A percentile compares a stretch with the other conserved stretches of the same genome.
Evolutionary conservation across 768 basidiomycete species (phyloP).

Genomic region (Boletus huronensis): DNA sequence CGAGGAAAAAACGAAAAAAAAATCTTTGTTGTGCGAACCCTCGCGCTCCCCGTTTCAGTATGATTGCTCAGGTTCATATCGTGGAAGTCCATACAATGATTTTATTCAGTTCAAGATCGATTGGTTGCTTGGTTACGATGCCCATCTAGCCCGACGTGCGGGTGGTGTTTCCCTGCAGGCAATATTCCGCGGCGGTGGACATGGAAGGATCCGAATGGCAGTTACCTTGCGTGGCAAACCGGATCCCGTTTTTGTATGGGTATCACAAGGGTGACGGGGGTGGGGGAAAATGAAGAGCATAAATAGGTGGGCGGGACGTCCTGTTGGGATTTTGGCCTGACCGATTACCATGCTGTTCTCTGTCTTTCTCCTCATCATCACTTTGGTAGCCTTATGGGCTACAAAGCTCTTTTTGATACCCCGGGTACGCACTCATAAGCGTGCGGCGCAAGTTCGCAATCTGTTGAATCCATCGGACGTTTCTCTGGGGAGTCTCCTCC

Average conservation of each 20-base stretch:
- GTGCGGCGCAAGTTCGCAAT: background rate
- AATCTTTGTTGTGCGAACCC: too few species aligned
- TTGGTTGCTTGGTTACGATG: too few species aligned
- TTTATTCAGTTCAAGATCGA: too few species aligned
- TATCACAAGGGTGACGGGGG: background rate
- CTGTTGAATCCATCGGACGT: constrained; percentile 18
- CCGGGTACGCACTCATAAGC: constrained; percentile 10
- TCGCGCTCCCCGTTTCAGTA: too few species aligned
- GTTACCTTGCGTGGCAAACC: background rate
- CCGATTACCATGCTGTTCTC: constrained; percentile 1
- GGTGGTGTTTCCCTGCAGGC: too few species aligned
- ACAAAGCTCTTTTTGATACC: background rate
- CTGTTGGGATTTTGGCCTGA: background rate
- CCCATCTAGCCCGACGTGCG: too few species aligned
- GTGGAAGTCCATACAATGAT: too few species aligned
- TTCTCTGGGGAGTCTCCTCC: constrained; percentile 14
- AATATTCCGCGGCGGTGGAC: too few species aligned
- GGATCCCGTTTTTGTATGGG: background rate
- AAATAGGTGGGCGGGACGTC: constrained; percentile 6
- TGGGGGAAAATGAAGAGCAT: background rate
- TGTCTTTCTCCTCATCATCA: background rate
- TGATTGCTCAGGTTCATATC: too few species aligned
- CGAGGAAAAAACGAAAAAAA: background rate
- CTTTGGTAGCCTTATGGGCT: background rate
- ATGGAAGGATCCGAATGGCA: too few species aligned